A percentile compares a stretch with the other conserved stretches of the same genome.
phyloP scores from a whole-genome alignment of 1,284 basidiomycete species.

The Golubevia sp. region DNA sequence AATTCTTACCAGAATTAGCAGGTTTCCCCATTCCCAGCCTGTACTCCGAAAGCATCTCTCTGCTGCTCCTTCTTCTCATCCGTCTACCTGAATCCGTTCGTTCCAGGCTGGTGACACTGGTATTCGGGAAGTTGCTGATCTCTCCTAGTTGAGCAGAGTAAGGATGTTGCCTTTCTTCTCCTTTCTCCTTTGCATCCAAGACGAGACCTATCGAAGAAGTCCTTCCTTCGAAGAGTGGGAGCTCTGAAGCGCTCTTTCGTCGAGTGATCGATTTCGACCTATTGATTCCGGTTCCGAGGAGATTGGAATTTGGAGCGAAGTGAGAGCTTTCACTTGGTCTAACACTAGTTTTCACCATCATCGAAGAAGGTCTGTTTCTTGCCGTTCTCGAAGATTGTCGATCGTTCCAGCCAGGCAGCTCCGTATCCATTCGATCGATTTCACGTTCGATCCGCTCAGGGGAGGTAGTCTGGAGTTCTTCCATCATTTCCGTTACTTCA shows the following conservation, averaged over 20 bases:
- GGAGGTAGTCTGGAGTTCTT: conserved; percentile 13
- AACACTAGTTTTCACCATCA: conserved; percentile 1
- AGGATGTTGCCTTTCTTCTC: conserved; percentile 10
- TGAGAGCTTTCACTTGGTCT: too few species aligned
- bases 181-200: conserved; percentile 11
- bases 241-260: neutral
- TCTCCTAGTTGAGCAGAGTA: conserved; percentile 6
- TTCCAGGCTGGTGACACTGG: neutral
- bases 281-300: too few species aligned
- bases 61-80: conserved; percentile 36
- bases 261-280: neutral
- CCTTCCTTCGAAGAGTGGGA: neutral
- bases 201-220: conserved; percentile 13
- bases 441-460: conserved; percentile 7
- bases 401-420: neutral
- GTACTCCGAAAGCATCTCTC: conserved; percentile 52
- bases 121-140: neutral
- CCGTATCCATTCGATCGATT: neutral
- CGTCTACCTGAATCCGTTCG: neutral
- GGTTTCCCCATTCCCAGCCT: conserved; percentile 19
- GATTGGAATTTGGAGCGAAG: neutral
- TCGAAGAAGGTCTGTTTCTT: conserved; percentile 26
- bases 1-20: neutral
- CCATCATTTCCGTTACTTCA: conserved; percentile 21
- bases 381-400: conserved; percentile 16